Evolutionary conservation across 202 grass and related monocot genomes (phyloP).

Genomic region (Musa balbisiana): DNA sequence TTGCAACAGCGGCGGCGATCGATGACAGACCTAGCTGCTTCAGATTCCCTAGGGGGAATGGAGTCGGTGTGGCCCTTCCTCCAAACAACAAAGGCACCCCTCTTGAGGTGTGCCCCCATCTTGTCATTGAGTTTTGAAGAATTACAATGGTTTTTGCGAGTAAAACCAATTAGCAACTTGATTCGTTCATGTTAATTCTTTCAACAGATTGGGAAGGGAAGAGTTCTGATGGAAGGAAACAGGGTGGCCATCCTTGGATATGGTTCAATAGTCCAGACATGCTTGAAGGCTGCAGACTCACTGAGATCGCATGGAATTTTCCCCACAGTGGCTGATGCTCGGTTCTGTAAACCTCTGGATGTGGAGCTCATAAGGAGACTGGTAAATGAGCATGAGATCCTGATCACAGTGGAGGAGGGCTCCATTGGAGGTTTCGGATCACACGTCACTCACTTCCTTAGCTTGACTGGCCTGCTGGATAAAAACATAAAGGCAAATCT

Average conservation of each 20-base stretch:
- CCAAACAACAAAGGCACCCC: conserved; percentile 44
- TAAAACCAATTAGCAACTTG: background rate
- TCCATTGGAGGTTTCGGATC: conserved; percentile 79
- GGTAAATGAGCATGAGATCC: conserved; percentile 62
- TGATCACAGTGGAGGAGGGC: conserved; percentile 78
- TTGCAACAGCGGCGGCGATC: conserved; percentile 69
- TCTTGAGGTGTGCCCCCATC: conserved; percentile 31
- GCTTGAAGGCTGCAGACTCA: conserved; percentile 54
- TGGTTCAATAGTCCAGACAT: conserved; percentile 70
- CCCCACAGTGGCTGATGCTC: conserved; percentile 59
- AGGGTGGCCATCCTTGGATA: conserved; percentile 74
- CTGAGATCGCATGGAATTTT: conserved; percentile 54
- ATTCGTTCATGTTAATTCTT: background rate
- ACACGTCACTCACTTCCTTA: conserved; percentile 70
- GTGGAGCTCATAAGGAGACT: conserved; percentile 46
- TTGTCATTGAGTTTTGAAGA: background rate
- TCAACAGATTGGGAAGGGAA: conserved; percentile 50
- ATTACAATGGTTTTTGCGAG: background rate
- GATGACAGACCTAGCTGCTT: conserved; percentile 77
- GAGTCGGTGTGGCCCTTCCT: conserved; percentile 60
- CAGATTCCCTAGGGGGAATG: conserved; percentile 73
- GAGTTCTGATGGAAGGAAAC: conserved; percentile 54
- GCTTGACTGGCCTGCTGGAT: conserved; percentile 71
- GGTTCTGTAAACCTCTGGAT: conserved; percentile 93
- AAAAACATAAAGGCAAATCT: conserved; percentile 56